Conservation (phyloP, 495 filamentous ascomycete genomes). For the Aspergillus asperescens region DNA sequence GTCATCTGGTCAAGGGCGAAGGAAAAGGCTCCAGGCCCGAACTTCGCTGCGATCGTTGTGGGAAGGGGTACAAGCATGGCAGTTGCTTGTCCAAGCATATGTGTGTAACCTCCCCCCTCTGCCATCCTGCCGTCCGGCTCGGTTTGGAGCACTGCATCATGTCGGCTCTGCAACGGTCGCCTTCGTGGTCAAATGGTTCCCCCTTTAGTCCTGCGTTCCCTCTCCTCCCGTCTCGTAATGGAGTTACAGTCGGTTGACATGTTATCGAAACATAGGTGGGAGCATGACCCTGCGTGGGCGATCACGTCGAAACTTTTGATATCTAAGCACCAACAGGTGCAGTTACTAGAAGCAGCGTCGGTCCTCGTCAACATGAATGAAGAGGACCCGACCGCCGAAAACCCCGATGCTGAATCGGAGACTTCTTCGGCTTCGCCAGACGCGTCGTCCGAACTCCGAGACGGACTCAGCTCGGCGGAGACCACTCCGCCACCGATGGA, state of each 20-base stretch:
- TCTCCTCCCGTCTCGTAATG: conserved; percentile 13
- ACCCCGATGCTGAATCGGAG: conserved; percentile 67
- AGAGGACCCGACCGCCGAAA: conserved; percentile 49
- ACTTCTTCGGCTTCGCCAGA: conserved; percentile 76
- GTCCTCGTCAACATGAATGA: conserved; percentile 91
- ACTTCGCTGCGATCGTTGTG: conserved; percentile 94
- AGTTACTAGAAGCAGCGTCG: conserved; percentile 91
- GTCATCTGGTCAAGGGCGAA: conserved; percentile 68
- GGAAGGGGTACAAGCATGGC: conserved; percentile 99
- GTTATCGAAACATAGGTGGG: conserved; percentile 71
- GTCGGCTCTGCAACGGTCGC: conserved; percentile 44
- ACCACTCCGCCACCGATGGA: conserved; percentile 52
- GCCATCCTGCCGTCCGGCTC: conserved; percentile 41
- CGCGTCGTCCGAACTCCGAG: conserved; percentile 68
- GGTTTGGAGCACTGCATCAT: conserved; percentile 38
- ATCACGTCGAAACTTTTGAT: conserved; percentile 96
- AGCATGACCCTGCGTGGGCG: conserved; percentile 97
- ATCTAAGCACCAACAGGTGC: conserved; percentile 98
- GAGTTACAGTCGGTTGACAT: conserved; percentile 32
- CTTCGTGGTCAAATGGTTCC: conserved; percentile 38
- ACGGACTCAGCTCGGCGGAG: conserved; percentile 57
- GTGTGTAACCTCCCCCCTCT: conserved; percentile 66
- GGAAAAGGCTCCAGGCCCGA: conserved; percentile 73
- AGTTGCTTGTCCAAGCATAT: conserved; percentile 99
- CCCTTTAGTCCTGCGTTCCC: conserved; percentile 11